Evolutionary conservation across 1,139 yeast genomes (phyloP), one percentile per base, ranked within the genome.

Genomic region (Nematodospora anomalae): DNA sequence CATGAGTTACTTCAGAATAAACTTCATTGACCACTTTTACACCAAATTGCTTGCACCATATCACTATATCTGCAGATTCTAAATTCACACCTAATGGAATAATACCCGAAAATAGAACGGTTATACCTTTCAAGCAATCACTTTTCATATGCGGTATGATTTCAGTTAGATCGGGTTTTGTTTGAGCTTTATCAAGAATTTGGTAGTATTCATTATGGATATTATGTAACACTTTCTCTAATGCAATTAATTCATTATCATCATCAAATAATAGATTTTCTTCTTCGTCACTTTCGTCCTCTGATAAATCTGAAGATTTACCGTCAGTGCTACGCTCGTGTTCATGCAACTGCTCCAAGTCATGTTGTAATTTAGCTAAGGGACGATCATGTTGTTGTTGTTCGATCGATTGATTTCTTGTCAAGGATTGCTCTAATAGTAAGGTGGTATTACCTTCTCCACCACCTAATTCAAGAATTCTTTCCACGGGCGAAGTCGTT

Each of bases 21-120:
- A 86, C 82, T 43, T 87, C 90, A 13, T 81, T 73, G 1, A 85
- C 85, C 7, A 92, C 90, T 5, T 71, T 71, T 0, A 96, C 97
- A 0, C 98, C 98, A 69, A 92, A 92, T 42, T 90, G 87, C 39
- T 79, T 76, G 12, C 92, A 85, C 97, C 97, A 90, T 18, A 83
- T 79, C 2, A 90, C 97, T 34, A 92, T 86, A 56, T 88, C 96
- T 2, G 87, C 86, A 32, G 73, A 63, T 37, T 83, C 82, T 13
- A 86, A 64, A 41, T 80, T 76, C 5, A 82, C 72, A 1, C 94
- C 94, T 12, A 86, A 57, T 1, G 97, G 97, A 14, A 92, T 75
- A 11, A 90, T 72, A 0, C 97, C 97, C 1, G 96, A 84, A 51
- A 92, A 84, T 18, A 92, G 70, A 39, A 92, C 77, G 1, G 80